Conservation (phyloP, 768 basidiomycete species). For the Mycena galericulata region DNA sequence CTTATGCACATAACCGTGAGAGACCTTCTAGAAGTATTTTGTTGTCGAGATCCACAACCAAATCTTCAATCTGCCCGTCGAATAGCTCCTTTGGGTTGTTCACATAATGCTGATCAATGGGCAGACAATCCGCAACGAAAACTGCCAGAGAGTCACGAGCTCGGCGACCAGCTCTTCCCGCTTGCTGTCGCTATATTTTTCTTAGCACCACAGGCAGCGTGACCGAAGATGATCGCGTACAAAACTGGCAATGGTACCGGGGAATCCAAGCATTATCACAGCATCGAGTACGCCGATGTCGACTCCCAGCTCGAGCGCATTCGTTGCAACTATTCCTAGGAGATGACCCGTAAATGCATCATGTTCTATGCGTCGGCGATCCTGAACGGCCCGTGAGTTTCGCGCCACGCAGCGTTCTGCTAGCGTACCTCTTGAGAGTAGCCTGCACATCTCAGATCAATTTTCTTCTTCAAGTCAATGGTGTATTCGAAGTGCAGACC, state of each 20-base stretch:
- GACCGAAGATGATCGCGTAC: conserved; percentile 53
- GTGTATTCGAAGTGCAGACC: conserved; percentile 59
- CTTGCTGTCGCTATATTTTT: conserved; percentile 80
- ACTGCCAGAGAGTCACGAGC: conserved; percentile 79
- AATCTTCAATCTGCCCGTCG: conserved; percentile 67
- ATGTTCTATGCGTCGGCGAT: conserved; percentile 84
- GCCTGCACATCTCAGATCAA: conserved; percentile 52
- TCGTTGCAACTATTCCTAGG: conserved; percentile 90
- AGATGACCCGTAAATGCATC: conserved; percentile 89
- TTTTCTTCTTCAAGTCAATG: neutral
- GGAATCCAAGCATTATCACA: conserved; percentile 91
- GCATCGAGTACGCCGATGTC: conserved; percentile 91
- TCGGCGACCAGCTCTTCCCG: conserved; percentile 87
- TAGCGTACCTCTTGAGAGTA: conserved; percentile 74
- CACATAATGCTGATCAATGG: conserved; percentile 82
- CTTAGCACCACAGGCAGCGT: neutral
- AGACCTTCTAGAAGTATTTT: conserved; percentile 77
- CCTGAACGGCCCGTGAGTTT: conserved; percentile 53
- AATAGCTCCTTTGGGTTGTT: conserved; percentile 79
- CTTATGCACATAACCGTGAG: neutral
- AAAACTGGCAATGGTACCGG: conserved; percentile 82
- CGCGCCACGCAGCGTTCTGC: neutral
- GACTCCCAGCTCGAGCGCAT: conserved; percentile 92
- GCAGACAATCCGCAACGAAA: conserved; percentile 69
- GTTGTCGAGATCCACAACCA: conserved; percentile 80